Conservation (phyloP, 345 rosid species). For the Reutealis trisperma region DNA sequence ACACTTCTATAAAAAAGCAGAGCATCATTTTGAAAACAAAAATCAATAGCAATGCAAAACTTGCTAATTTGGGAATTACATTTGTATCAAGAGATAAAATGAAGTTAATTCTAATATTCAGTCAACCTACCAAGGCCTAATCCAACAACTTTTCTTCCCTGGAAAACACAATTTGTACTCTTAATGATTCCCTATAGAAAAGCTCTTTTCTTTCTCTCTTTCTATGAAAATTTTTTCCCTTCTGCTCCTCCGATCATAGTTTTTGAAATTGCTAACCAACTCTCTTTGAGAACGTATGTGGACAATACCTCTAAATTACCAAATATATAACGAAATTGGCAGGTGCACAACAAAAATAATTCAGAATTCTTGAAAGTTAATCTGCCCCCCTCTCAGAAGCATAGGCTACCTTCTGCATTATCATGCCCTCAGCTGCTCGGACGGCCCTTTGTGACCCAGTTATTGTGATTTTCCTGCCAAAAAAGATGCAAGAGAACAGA, state of each 20-base stretch:
- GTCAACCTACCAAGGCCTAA: conserved; percentile 17
- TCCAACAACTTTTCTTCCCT: conserved; percentile 12
- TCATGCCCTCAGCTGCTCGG: conserved; percentile 86
- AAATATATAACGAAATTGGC: conserved; percentile 14
- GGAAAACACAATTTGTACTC: conserved; percentile 20
- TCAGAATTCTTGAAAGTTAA: conserved; percentile 28
- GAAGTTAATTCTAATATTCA: conserved; percentile 18
- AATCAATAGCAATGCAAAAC: neutral
- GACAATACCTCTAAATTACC: conserved; percentile 18
- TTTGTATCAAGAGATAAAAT: conserved; percentile 27
- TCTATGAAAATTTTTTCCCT: conserved; percentile 3
- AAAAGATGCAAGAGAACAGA: conserved; percentile 1
- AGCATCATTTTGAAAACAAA: neutral
- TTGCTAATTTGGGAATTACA: conserved; percentile 27
- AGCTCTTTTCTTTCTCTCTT: conserved; percentile 13
- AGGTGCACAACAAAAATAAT: conserved; percentile 16
- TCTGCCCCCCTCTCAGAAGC: conserved; percentile 79
- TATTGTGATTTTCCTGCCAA: conserved; percentile 89
- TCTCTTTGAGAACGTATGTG: conserved; percentile 5
- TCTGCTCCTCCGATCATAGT: neutral
- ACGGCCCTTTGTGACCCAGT: conserved; percentile 89
- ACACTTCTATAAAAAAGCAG: neutral
- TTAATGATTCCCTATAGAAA: conserved; percentile 28
- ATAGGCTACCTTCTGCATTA: conserved; percentile 85
- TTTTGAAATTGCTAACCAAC: conserved; percentile 23